Evolutionary conservation across 345 rosid species (phyloP).

Genomic region (Aethionema arabicum): DNA sequence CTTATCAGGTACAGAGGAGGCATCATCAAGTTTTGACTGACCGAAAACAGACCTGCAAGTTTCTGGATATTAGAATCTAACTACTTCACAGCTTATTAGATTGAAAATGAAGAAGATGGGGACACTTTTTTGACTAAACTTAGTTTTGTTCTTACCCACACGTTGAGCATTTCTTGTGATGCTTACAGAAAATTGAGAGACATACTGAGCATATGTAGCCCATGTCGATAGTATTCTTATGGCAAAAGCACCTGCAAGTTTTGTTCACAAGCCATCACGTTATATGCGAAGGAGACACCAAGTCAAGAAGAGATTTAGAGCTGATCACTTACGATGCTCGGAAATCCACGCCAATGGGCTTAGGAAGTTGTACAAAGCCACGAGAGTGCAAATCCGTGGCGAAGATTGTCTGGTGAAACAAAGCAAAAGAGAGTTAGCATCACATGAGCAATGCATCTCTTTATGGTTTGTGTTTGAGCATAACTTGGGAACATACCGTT

Average conservation of each 20-base stretch:
- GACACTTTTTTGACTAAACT: too few species aligned
- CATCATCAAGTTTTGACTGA: conserved; percentile 60
- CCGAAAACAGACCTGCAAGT: conserved; percentile 76
- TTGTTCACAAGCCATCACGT: conserved; percentile 13
- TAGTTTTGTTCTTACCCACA: conserved; percentile 62
- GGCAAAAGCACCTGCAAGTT: conserved; percentile 89
- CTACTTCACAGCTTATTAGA: conserved; percentile 7
- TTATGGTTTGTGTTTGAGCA: conserved; percentile 14
- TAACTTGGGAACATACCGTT: conserved; percentile 46
- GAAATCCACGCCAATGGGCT: conserved; percentile 91
- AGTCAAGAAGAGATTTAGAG: neutral
- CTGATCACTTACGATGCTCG: conserved; percentile 77
- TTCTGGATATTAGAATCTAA: conserved; percentile 9
- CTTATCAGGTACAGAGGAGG: conserved; percentile 46
- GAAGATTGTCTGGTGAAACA: conserved; percentile 67
- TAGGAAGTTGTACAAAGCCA: conserved; percentile 78
- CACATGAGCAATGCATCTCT: neutral
- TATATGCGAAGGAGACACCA: neutral
- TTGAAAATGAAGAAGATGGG: conserved; percentile 7
- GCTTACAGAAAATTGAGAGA: conserved; percentile 89
- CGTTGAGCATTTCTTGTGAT: conserved; percentile 85
- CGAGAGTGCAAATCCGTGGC: conserved; percentile 89
- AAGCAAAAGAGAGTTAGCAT: conserved; percentile 1
- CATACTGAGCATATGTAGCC: conserved; percentile 95
- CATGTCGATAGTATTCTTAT: conserved; percentile 91